A percentile compares a stretch with the other conserved stretches of the same genome.
These are phyloP conservation scores for Didymosphaeria variabile DNA, from an alignment of 2,329 filamentous ascomycete species.

Conservation along the genomic window DNA sequence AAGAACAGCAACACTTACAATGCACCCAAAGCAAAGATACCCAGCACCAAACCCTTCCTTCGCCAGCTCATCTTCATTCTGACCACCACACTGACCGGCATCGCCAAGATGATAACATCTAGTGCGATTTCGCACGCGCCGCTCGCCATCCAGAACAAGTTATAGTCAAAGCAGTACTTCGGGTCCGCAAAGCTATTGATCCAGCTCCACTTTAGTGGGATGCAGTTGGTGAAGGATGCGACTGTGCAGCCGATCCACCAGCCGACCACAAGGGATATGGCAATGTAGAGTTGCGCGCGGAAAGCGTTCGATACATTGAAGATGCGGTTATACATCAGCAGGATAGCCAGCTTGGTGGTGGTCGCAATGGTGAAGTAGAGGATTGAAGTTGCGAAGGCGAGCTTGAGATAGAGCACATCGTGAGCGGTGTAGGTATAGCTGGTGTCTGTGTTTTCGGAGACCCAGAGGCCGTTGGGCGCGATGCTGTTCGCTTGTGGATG, in stretches of 20 bases:
- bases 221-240: constrained; percentile 16
- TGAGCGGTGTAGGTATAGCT: constrained; percentile 14
- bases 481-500: constrained; percentile 8
- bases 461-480: constrained; percentile 13
- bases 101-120: constrained; percentile 14
- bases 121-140: constrained; percentile 15
- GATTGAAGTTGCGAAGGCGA: constrained; percentile 13
- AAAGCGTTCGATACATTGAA: constrained; percentile 16
- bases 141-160: constrained; percentile 17
- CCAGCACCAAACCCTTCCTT: constrained; percentile 8
- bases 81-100: constrained; percentile 17
- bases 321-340: constrained; percentile 19
- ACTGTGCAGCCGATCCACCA: constrained; percentile 20
- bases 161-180: constrained; percentile 16
- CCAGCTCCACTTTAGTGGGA: constrained; percentile 17
- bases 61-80: constrained; percentile 14
- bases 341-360: constrained; percentile 15
- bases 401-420: constrained; percentile 15
- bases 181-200: constrained; percentile 15
- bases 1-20: constrained; percentile 2
- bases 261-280: constrained; percentile 1
- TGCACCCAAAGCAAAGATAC: constrained; percentile 16
- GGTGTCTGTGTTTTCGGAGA: constrained; percentile 13
- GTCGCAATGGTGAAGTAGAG: constrained; percentile 15
- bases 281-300: constrained; percentile 9